phyloP scores from a whole-genome alignment of 257 asterid species.

The Ballota nigra region DNA sequence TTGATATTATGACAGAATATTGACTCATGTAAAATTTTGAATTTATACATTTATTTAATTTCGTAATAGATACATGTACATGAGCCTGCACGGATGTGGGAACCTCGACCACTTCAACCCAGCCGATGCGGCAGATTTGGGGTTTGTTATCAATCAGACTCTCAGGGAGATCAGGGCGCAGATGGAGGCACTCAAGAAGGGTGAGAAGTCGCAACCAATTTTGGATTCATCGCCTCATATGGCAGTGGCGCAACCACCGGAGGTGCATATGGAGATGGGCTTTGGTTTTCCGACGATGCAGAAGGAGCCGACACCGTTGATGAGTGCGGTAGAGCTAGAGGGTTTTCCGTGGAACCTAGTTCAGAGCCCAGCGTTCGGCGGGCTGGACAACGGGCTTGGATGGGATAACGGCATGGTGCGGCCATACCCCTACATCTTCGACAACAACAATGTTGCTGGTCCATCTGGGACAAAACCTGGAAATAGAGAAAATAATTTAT shows the following conservation, averaged over 20 bases:
- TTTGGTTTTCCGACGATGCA: neutral
- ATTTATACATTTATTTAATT: too few species aligned
- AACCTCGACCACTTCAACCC: conserved; percentile 3
- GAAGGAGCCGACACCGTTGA: neutral
- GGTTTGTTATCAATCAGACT: conserved; percentile 21
- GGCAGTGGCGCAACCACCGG: too few species aligned
- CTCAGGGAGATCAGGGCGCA: conserved; percentile 20
- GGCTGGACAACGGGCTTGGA: neutral
- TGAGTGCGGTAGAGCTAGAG: conserved; percentile 12
- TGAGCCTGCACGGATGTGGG: conserved; percentile 4
- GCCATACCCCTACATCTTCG: too few species aligned
- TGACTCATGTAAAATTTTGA: too few species aligned
- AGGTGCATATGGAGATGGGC: neutral
- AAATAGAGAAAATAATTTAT: neutral
- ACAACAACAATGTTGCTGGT: neutral
- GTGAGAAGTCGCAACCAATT: too few species aligned
- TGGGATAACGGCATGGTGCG: conserved; percentile 33
- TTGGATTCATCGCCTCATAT: too few species aligned
- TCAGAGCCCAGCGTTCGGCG: conserved; percentile 15
- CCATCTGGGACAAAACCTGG: neutral
- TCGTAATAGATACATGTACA: too few species aligned
- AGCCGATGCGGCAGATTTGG: conserved; percentile 30
- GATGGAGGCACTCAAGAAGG: conserved; percentile 12
- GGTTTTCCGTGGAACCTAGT: conserved; percentile 33
- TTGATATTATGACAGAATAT: too few species aligned